These are phyloP conservation scores for Corylus avellana DNA, from an alignment of 306 rosid genomes.

Conservation along the genomic window DNA sequence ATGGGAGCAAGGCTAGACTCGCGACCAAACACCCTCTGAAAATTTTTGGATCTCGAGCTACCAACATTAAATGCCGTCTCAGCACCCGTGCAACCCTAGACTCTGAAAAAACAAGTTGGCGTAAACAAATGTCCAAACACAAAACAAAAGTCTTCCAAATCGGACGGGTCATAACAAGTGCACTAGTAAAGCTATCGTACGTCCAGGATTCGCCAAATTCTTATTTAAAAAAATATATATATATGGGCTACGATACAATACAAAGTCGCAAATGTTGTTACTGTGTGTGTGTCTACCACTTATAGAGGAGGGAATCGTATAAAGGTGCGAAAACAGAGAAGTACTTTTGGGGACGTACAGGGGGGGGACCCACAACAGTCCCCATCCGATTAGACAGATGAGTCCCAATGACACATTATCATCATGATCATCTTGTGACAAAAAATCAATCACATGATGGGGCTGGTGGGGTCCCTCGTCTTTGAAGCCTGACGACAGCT, in stretches of 20 bases:
- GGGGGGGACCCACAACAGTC: slow-evolving; percentile 25
- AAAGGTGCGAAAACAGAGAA: slow-evolving; percentile 19
- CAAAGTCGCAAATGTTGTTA: no score
- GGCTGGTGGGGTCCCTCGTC: slow-evolving; percentile 8
- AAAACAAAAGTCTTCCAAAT: slow-evolving; percentile 5
- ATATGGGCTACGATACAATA: no score
- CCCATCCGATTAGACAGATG: slow-evolving; percentile 37
- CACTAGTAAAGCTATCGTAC: no score
- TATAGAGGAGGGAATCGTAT: slow-evolving; percentile 2
- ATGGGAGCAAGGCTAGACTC: neutral
- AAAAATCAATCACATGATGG: slow-evolving; percentile 32
- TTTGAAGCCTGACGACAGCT: no score
- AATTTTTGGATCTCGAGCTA: slow-evolving; percentile 42
- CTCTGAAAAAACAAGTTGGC: slow-evolving; percentile 31
- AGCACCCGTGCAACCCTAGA: slow-evolving; percentile 37
- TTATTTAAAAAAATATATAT: no score
- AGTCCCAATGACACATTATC: slow-evolving; percentile 13
- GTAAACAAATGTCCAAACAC: slow-evolving; percentile 29
- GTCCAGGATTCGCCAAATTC: neutral
- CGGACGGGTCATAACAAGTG: neutral
- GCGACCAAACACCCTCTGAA: slow-evolving; percentile 20
- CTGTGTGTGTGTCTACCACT: no score
- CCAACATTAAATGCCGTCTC: slow-evolving; percentile 36
- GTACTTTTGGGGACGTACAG: slow-evolving; percentile 25
- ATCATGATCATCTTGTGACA: slow-evolving; percentile 46